These are phyloP conservation scores for Vinca minor DNA, from an alignment of 257 asterid species.

Conservation along the genomic window DNA sequence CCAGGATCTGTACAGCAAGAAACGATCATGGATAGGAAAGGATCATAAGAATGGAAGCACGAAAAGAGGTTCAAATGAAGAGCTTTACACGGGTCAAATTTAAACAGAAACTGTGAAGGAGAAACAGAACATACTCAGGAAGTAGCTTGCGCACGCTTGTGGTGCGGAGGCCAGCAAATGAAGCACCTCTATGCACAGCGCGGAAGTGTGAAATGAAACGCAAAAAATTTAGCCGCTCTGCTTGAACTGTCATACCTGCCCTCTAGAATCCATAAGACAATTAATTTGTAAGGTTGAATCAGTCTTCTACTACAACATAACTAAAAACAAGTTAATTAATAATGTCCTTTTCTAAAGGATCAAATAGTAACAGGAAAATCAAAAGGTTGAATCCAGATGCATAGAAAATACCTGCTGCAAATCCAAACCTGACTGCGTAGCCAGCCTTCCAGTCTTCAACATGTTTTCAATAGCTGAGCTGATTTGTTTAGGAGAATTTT, in stretches of 20 bases:
- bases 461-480: conserved; percentile 66
- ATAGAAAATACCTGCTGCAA: conserved; percentile 72
- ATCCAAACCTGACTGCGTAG: conserved; percentile 74
- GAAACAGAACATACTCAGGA: conserved; percentile 71
- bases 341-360: background rate
- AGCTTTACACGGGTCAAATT: background rate
- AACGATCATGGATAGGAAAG: conserved; percentile 1
- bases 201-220: conserved; percentile 92
- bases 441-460: conserved; percentile 79
- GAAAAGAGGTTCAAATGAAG: conserved; percentile 8
- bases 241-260: conserved; percentile 90
- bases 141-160: conserved; percentile 94
- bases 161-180: conserved; percentile 97
- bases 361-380: background rate
- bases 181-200: conserved; percentile 93
- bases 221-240: conserved; percentile 84
- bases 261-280: conserved; percentile 33
- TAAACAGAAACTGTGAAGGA: background rate
- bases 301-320: background rate
- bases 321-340: background rate
- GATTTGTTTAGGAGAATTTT: conserved; percentile 50
- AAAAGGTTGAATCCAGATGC: background rate
- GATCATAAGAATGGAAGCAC: conserved; percentile 5
- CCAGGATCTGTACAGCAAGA: conserved; percentile 61
- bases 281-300: background rate